phyloP scores from a whole-genome alignment of 805 yeast genomes.

The Hanseniaspora vineae region DNA sequence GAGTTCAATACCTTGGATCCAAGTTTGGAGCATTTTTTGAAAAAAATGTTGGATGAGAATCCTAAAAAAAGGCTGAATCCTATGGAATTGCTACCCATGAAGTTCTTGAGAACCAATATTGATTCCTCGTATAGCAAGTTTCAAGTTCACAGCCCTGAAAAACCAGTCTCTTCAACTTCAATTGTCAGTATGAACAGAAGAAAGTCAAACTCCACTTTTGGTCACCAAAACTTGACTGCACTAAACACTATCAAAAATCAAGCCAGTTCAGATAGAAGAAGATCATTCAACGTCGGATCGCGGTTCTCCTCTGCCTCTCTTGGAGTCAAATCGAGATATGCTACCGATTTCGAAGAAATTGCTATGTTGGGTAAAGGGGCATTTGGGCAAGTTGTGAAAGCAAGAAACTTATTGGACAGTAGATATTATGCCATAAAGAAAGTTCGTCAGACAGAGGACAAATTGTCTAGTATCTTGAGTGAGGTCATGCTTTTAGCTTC shows the following conservation, averaged over 20 bases:
- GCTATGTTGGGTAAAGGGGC: constrained; percentile 90
- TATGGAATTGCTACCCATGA: constrained; percentile 70
- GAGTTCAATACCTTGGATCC: constrained; percentile 34
- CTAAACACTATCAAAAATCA: constrained; percentile 9
- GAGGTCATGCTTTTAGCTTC: constrained; percentile 90
- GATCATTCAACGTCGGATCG: constrained; percentile 30
- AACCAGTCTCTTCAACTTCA: background rate
- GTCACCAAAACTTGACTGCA: constrained; percentile 11
- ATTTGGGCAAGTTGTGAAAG: constrained; percentile 97
- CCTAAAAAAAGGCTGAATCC: constrained; percentile 70
- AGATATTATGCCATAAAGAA: constrained; percentile 90
- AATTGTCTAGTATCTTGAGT: constrained; percentile 66
- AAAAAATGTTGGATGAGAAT: constrained; percentile 49
- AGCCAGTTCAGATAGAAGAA: constrained; percentile 21
- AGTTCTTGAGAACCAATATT: constrained; percentile 68
- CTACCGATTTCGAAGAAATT: constrained; percentile 89
- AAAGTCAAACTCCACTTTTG: constrained; percentile 5
- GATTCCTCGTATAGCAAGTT: constrained; percentile 22
- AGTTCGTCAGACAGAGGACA: constrained; percentile 69
- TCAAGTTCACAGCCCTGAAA: constrained; percentile 10
- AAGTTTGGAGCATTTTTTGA: constrained; percentile 52
- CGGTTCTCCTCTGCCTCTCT: constrained; percentile 23
- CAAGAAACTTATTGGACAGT: constrained; percentile 85
- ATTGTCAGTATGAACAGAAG: constrained; percentile 9
- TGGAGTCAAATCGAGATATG: constrained; percentile 52